phyloP scores from a whole-genome alignment of 352 stramenopile species.

The Albugo candida region DNA sequence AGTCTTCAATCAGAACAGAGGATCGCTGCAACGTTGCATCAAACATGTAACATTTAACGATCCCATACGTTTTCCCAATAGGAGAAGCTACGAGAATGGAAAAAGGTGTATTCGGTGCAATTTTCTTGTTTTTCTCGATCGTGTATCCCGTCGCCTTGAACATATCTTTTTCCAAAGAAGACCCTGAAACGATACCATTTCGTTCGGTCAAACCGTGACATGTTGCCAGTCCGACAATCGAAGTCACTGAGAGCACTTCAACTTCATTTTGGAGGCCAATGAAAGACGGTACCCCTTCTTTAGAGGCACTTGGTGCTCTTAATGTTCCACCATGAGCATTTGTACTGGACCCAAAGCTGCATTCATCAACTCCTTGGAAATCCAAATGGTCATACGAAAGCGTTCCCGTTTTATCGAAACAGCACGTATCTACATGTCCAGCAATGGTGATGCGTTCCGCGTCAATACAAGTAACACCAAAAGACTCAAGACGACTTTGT shows the following conservation, averaged over 20 bases:
- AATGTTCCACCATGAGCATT: too few species aligned
- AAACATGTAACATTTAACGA: slow-evolving; percentile 53
- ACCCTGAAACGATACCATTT: slow-evolving; percentile 30
- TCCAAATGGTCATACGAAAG: slow-evolving; percentile 50
- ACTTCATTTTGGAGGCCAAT: slow-evolving; percentile 39
- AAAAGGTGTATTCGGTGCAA: slow-evolving; percentile 30
- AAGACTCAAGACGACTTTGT: slow-evolving; percentile 11
- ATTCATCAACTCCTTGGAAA: slow-evolving; percentile 54
- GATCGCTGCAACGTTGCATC: slow-evolving; percentile 47
- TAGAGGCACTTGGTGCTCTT: too few species aligned
- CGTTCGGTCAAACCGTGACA: slow-evolving; percentile 43
- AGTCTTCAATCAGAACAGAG: slow-evolving; percentile 46
- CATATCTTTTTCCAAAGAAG: slow-evolving; percentile 54
- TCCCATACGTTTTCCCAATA: slow-evolving; percentile 42
- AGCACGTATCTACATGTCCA: slow-evolving; percentile 53
- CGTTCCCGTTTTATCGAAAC: slow-evolving; percentile 72
- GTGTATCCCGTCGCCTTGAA: slow-evolving; percentile 42
- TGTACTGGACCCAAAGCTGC: slow-evolving; percentile 12
- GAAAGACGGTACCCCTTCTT: too few species aligned
- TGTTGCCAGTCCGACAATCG: slow-evolving; percentile 39
- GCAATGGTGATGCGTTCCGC: slow-evolving; percentile 43
- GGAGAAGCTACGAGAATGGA: slow-evolving; percentile 41
- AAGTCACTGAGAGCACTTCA: slow-evolving; percentile 35
- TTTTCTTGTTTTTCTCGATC: slow-evolving; percentile 30
- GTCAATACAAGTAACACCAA: slow-evolving; percentile 20